phyloP scores from a whole-genome alignment of 1,284 basidiomycete genomes.

The Cryptococcus floricola region DNA sequence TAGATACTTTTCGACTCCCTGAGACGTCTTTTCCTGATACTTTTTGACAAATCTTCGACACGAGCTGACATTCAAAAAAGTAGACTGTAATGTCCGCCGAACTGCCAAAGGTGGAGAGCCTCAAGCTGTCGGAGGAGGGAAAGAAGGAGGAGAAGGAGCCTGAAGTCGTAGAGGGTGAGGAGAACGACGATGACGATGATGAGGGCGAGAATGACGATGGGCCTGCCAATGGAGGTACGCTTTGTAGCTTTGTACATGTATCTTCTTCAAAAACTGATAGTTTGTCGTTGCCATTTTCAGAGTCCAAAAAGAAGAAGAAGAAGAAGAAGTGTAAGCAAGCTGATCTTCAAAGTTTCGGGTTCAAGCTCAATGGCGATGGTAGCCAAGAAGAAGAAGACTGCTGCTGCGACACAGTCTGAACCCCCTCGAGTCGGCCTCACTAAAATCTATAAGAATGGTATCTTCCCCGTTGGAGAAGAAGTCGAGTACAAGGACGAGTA shows the following conservation, averaged over 20 bases:
- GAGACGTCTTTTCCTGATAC: constrained; percentile 23
- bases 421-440: constrained; percentile 88
- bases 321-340: constrained; percentile 70
- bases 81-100: constrained; percentile 24
- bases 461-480: constrained; percentile 87
- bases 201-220: constrained; percentile 34
- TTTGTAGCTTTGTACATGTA: not conserved
- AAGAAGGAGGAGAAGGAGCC: constrained; percentile 15
- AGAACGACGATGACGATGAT: constrained; percentile 44
- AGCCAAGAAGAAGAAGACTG: constrained; percentile 69
- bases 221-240: constrained; percentile 15
- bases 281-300: constrained; percentile 3
- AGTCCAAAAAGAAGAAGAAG: constrained; percentile 77
- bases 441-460: constrained; percentile 80
- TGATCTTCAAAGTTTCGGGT: not conserved
- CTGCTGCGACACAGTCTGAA: constrained; percentile 65
- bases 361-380: not conserved
- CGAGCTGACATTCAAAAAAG: not conserved
- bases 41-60: not conserved
- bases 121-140: constrained; percentile 26
- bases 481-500: constrained; percentile 86
- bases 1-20: constrained; percentile 29
- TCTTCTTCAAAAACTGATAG: not conserved
- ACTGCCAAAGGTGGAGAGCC: constrained; percentile 28
- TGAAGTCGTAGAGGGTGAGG: constrained; percentile 23